Percentiles rank a stretch among this genome's conserved stretches.
Conservation (phyloP, 352 stramenopile genomes). For the Globisporangium viniferum region DNA sequence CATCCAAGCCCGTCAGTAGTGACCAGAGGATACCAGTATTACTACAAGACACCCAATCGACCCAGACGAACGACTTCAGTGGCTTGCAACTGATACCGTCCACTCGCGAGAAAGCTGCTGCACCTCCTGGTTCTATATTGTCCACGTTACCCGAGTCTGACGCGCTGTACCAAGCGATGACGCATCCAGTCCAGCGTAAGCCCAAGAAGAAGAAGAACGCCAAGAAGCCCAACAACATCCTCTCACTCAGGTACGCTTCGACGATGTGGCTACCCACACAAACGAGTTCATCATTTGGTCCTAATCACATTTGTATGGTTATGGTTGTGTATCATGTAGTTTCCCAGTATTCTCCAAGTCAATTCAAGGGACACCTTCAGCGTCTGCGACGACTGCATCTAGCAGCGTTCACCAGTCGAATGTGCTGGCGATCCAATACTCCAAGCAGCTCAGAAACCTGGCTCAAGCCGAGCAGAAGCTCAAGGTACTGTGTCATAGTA, state of each 20-base stretch:
- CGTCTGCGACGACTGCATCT: background rate
- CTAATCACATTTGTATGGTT: no score
- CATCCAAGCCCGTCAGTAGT: background rate
- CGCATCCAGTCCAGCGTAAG: background rate
- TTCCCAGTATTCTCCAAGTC: constrained; percentile 19
- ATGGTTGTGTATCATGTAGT: background rate
- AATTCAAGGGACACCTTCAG: background rate
- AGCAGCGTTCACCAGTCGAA: background rate
- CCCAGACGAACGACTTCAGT: background rate
- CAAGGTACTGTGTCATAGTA: constrained; percentile 6
- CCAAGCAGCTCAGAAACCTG: constrained; percentile 17
- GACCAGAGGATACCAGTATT: background rate
- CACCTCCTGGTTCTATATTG: background rate
- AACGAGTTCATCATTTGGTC: no score
- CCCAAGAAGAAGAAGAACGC: constrained; percentile 8
- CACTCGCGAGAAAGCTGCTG: background rate
- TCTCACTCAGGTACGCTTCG: constrained; percentile 27
- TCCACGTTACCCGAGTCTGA: background rate
- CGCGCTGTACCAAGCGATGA: constrained; percentile 3
- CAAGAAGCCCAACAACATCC: constrained; percentile 19
- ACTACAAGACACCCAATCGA: background rate
- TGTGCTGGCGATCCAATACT: constrained; percentile 5
- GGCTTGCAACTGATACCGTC: background rate
- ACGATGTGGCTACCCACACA: no score
- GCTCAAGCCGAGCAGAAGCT: constrained; percentile 19